phyloP scores from a whole-genome alignment of 164 flowering plant genomes.

The Annona squamosa region DNA sequence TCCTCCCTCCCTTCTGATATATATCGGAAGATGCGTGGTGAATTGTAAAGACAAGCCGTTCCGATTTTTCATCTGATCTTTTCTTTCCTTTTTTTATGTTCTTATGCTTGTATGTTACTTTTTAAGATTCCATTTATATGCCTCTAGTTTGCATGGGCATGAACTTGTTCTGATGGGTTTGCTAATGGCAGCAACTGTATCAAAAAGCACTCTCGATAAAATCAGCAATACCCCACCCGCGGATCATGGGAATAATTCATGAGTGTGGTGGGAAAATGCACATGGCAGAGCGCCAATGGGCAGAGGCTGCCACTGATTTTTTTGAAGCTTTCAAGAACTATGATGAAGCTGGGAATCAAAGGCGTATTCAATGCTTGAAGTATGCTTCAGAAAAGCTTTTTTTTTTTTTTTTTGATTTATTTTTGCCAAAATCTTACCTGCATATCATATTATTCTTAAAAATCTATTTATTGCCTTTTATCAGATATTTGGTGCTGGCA shows the following conservation, averaged over 20 bases:
- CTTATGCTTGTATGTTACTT: too few species aligned
- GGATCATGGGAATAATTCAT: constrained; percentile 96
- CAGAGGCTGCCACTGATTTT: constrained; percentile 94
- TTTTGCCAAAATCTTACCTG: neutral
- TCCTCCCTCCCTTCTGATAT: too few species aligned
- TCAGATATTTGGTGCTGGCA: constrained; percentile 85
- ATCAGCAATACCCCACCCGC: constrained; percentile 97
- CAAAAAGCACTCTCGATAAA: constrained; percentile 88
- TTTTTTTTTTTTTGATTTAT: neutral
- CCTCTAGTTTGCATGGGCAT: neutral
- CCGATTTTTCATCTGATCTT: too few species aligned
- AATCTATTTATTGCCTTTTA: neutral
- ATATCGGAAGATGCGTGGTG: too few species aligned
- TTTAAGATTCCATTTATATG: neutral
- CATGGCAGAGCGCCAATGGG: constrained; percentile 98
- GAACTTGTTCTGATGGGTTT: neutral
- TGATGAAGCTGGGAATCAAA: constrained; percentile 97
- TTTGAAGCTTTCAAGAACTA: constrained; percentile 98
- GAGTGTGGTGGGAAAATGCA: constrained; percentile 99
- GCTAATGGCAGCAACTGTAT: constrained; percentile 76
- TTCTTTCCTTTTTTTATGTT: too few species aligned
- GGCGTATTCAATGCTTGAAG: constrained; percentile 95
- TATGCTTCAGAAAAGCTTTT: constrained; percentile 23
- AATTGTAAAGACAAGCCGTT: too few species aligned
- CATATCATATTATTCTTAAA: neutral